Base-by-base conservation (phyloP, 176 grass and related monocot genomes). In the Avena eriantha region DNA sequence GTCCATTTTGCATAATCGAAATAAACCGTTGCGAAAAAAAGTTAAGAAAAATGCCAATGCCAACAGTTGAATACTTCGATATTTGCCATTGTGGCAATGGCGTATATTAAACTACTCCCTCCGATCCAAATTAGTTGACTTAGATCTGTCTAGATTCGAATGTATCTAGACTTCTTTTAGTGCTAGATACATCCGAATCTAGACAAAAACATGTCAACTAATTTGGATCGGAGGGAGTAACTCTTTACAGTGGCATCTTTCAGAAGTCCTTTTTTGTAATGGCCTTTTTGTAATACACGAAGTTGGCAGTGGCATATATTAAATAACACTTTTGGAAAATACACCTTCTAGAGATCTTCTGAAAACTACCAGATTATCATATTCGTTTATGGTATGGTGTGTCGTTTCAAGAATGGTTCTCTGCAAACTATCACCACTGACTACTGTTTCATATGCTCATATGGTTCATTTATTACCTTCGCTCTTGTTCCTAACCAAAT, bases 321-420 rank as follows among this genome's bases (percentile, higher is more conserved):
- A 22, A 26, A 29, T 60, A 23, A 60, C 2, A 0, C 24, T 51
- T 77, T 77, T 67, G 45, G 29, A 76, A 51, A 49, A 15, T 9
- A 19, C 31, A 39, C 4, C 58, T 77, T 36, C 72, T 65, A 51
- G 35, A 73, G 35, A 73, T 29, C 26, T 41, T 59, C 21, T 11
- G 2, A 53, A 77, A 85, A 54, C 7, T 31, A 50, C 21, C 13
- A 77, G 8, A n/a, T 12, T 53, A 59, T 19, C 45, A n/a, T 80
- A 23, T 73, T 70, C 50, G 22, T n/a, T n/a, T 47, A 58, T 71
- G 68, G 10, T 11, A 79, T 80, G 34, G 22, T 15, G 10, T 19
- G 39, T n/a, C n/a, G n/a, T 82, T 46, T 46, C 5, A 84, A 58
- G 17, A 22, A 79, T 79, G 35, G 63, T 58, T 45, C 29, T 86